Base-by-base conservation (phyloP, 805 yeast species). In the Yamadazyma sp. region DNA sequence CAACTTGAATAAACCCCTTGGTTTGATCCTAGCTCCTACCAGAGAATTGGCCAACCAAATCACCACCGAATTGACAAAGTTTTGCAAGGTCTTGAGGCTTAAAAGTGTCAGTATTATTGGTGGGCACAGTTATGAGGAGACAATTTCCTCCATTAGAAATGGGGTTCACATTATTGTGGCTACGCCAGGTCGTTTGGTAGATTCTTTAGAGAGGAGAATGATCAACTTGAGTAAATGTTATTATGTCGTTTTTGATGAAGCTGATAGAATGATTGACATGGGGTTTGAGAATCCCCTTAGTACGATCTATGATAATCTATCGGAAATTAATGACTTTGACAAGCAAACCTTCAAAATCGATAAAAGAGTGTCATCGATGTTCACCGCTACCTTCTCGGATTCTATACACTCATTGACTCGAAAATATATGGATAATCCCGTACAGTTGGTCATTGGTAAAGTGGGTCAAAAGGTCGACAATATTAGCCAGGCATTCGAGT, bases 181-280 rank as follows among this genome's bases (percentile, higher is more conserved):
- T 1, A 91, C 99, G 0, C 98, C 99, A 0, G 99, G 99, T 5
- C 67, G 98, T 43, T 64, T 91, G 31, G 72, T 88, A 9, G 99
- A 91, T 52, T 79, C 89, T 42, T 46, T 90, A 12, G 88, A 83
- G 39, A 67, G 84, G 36, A 77, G 79, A n/a, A 64, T 83, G 14
- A 42, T 89, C 3, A 73, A 73, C 1, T 60, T 90, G 22, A 65
- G 64, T 26, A 77, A 77, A 41, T 77, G 95, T 44, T 72, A 72
- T 44, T 83, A 79, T 44, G 61, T 91, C 15, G 82, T 86, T 1
- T 71, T 90, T 67, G 99, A 91, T 64, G 99, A 91, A 61, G 96
- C 96, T 2, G 99, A 91, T 59, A 71, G 90, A 48, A 91, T 91
- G 98, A 80, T 91, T 28, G 96, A 89, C 57, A 74, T 91, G 77